A percentile compares a stretch with the other conserved stretches of the same genome.
Evolutionary conservation across 106 monocot genomes (phyloP).

Genomic region (Dendrobium huoshanense): DNA sequence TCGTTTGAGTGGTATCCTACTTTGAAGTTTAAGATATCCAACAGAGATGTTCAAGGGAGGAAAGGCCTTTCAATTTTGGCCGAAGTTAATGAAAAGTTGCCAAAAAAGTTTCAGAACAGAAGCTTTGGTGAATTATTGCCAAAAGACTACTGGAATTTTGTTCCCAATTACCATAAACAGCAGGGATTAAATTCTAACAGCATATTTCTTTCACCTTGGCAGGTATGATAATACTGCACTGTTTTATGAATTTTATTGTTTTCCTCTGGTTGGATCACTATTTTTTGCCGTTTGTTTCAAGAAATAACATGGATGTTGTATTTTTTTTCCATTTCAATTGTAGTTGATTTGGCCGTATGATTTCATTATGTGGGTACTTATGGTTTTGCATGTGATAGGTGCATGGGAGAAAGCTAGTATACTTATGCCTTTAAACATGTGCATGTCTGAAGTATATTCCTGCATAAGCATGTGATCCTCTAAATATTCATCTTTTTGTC

Average conservation of each 20-base stretch:
- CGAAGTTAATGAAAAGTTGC: constrained; percentile 44
- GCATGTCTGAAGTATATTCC: background rate
- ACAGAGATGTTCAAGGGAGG: constrained; percentile 27
- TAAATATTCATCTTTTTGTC: background rate
- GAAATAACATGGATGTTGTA: background rate
- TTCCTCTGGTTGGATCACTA: too few species aligned
- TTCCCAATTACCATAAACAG: constrained; percentile 25
- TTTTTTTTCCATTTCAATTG: background rate
- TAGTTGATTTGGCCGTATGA: background rate
- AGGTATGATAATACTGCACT: constrained; percentile 33
- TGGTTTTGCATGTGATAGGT: background rate
- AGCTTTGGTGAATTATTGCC: constrained; percentile 36
- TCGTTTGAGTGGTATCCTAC: constrained; percentile 41
- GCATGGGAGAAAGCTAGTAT: background rate
- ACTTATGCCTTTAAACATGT: background rate
- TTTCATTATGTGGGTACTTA: background rate
- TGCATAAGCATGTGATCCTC: background rate
- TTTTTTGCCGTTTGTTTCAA: too few species aligned
- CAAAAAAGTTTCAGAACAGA: constrained; percentile 34
- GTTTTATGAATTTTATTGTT: background rate
- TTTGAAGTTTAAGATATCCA: constrained; percentile 47
- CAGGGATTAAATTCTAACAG: constrained; percentile 10
- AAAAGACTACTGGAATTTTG: constrained; percentile 64
- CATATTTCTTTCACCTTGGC: constrained; percentile 42
- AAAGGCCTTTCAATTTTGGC: constrained; percentile 37